These are phyloP conservation scores for Botrytis aclada DNA, from an alignment of 2,329 filamentous ascomycete genomes.

Conservation along the genomic window DNA sequence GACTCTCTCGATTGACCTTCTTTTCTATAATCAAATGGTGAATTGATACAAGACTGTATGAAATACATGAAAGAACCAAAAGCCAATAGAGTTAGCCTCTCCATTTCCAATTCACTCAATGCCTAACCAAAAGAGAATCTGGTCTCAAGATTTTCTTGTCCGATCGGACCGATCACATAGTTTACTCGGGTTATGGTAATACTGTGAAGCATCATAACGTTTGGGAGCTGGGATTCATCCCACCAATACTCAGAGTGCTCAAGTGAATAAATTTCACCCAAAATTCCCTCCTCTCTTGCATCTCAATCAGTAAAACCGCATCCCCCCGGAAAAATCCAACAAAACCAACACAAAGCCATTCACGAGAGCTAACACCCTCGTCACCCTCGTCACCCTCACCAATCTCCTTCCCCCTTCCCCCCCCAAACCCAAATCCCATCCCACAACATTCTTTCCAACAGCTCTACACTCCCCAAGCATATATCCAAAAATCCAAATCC, in stretches of 20 bases:
- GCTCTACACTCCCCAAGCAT: too few relatives aligned
- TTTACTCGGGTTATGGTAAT: not conserved
- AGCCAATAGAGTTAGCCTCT: not conserved
- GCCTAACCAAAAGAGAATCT: not conserved
- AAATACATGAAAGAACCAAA: not conserved
- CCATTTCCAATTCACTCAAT: not conserved
- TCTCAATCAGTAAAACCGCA: not conserved
- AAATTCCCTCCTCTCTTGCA: not conserved
- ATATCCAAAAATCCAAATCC: too few relatives aligned
- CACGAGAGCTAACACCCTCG: too few relatives aligned
- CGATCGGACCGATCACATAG: not conserved
- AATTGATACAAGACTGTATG: not conserved
- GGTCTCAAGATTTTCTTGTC: not conserved
- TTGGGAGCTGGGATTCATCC: accelerated
- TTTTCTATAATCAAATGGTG: not conserved
- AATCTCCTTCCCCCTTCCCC: too few relatives aligned
- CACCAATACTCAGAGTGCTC: too few relatives aligned
- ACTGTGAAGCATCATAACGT: not conserved
- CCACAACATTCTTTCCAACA: too few relatives aligned
- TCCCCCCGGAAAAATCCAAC: not conserved
- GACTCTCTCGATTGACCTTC: accelerated
- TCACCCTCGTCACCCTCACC: too few relatives aligned
- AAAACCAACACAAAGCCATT: too few relatives aligned
- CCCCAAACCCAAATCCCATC: too few relatives aligned
- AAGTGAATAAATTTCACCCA: not conserved